Base-by-base conservation (phyloP, 371 early-diverging fungal species). In the Mortierella sp. region DNA sequence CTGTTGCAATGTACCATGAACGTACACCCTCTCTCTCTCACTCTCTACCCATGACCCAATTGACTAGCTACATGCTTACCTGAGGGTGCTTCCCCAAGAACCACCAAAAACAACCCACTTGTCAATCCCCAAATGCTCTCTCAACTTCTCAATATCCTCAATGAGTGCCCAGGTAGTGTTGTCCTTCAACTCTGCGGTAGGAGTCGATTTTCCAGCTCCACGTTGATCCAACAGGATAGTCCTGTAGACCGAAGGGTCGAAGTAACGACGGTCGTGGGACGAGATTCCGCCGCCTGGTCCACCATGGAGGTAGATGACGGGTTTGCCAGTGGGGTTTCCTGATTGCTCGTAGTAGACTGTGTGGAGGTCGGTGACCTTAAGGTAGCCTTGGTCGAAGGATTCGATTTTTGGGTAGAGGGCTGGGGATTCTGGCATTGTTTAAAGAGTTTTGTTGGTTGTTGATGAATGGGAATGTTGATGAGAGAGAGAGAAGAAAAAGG, bases 21-120 rank as follows among this genome's bases (percentile, higher is more conserved):
- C 50, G 50, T 16, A 3, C 50, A 50, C 50, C 3, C 47, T 47
- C 19, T 19, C 63, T 14, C 31, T 6, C 38, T 14, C 19, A 3
- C 55, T 34, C 8, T 6, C 63, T 31, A 31, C 28, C n/a, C 26
- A 11, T 19, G 7, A 2, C 8, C 19, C 34, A 63, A 31, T 19
- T 63, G 38, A 34, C 7, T 8, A 34, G 26, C 13, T 34, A 0
- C 26, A 14, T 21, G 60, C 19, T 74, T 84, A 85, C 86, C 86
- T 85, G 74, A 88, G 75, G 4, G 88, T 88, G 74, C 83, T 87
- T 54, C 88, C 89, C 88, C 89, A 89, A 19, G 88, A 88, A 44
- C 93, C 93, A 44, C 95, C 94, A 89, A 94, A 94, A 21, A 94
- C 93, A 58, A 92, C 91, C 94, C 94, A 94, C 65, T 90, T 90